A percentile compares a stretch with the other conserved stretches of the same genome.
Conservation (phyloP, 495 filamentous ascomycete species). For the Trichoderma erinaceum region DNA sequence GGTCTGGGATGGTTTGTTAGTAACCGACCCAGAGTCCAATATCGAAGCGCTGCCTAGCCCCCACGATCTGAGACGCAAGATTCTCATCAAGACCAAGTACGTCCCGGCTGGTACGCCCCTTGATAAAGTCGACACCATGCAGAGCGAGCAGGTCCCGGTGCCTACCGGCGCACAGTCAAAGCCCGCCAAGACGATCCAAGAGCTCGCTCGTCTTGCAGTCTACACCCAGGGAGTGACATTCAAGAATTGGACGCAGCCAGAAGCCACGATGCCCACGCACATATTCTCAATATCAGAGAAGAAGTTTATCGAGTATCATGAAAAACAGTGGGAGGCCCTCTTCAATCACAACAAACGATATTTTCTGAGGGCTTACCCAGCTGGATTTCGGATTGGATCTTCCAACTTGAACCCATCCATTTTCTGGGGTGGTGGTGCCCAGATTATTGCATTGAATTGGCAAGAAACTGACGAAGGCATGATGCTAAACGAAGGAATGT, state of each 20-base stretch:
- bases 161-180: constrained; percentile 25
- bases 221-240: constrained; percentile 82
- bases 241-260: constrained; percentile 54
- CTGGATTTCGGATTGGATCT: constrained; percentile 70
- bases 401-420: constrained; percentile 78
- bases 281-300: constrained; percentile 84
- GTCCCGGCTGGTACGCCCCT: constrained; percentile 40
- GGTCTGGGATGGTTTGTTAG: constrained; percentile 67
- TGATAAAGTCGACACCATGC: constrained; percentile 18
- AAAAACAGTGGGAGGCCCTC: constrained; percentile 51
- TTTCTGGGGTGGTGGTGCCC: constrained; percentile 85
- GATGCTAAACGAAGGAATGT: constrained; percentile 97
- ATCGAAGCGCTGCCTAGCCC: constrained; percentile 55
- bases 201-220: constrained; percentile 66
- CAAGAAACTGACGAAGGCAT: constrained; percentile 83
- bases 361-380: constrained; percentile 86
- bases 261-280: constrained; percentile 68
- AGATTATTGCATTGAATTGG: constrained; percentile 94
- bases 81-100: constrained; percentile 87
- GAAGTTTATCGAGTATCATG: constrained; percentile 64
- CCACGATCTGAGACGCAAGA: constrained; percentile 61
- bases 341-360: constrained; percentile 78
- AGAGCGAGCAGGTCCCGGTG: constrained; percentile 14
- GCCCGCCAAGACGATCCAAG: constrained; percentile 66
- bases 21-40: constrained; percentile 51